Base-by-base conservation (phyloP, 2,329 filamentous ascomycete species). In the Aspergillus sp. region DNA sequence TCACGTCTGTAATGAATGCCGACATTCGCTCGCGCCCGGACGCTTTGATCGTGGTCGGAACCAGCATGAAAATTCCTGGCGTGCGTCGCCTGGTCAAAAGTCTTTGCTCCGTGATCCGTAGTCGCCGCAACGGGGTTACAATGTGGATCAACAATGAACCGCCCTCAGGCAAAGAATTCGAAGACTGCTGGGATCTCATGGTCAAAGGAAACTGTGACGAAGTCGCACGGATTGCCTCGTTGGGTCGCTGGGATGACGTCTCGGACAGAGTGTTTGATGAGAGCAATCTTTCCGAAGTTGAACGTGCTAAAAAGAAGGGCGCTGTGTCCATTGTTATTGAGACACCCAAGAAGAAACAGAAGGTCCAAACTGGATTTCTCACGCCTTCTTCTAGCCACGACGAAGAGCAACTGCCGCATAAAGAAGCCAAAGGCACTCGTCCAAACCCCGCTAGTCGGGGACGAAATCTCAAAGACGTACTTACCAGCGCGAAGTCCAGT, bases 141-240 rank as follows among this genome's bases (percentile, higher is more conserved):
- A 85, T 94, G 39, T 98, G 91, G 89, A 88, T 98, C 68, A 97
- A 97, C 67, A 81, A 89, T 42, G 90, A 95, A 47, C 76, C 87
- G 52, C 93, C 93, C 1, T 78, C 83, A 35, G 85, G 87, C 13
- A 83, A 81, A 51, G 90, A 96, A 46, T 84, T 97, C 50, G 90
- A 91, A 61, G 86, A 94, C 50, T 90, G 88, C 59, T 98, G 90
- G 86, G 93, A 98, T 66, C 70, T 96, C 47, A 82, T 97, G 12
- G 86, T 98, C 31, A 83, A 82, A 52, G 90, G 89, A 13, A 86
- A 86, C 56, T 93, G 88, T 61, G 93, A 98, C 62, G 83, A 90
- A 51, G 85, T 98, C 33, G 93, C 93, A 13, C 77, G 77, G 39
- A 73, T 89, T 33, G 86, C 83, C 11, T 79, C 79, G 19, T 67